phyloP scores from a whole-genome alignment of 2,329 filamentous ascomycete genomes.

The Trichoderma endophyticum region DNA sequence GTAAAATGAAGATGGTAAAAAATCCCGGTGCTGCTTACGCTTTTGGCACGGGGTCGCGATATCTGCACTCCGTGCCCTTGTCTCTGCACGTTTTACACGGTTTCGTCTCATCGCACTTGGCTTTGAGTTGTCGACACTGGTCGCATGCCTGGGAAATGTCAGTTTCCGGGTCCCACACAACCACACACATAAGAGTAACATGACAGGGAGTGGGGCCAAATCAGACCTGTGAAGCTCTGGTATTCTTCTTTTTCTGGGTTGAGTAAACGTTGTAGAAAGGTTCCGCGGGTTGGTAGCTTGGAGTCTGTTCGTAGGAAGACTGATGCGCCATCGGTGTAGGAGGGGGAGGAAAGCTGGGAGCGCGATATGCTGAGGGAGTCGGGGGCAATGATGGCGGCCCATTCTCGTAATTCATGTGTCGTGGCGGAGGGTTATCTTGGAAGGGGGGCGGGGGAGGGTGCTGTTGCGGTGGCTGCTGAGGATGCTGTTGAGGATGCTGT shows the following conservation, averaged over 20 bases:
- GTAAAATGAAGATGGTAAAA: neutral
- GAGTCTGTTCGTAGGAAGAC: constrained; percentile 37
- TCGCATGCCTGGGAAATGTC: constrained; percentile 71
- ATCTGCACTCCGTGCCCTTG: constrained; percentile 78
- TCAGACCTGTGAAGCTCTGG: constrained; percentile 59
- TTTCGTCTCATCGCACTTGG: constrained; percentile 85
- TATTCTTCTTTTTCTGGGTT: constrained; percentile 55
- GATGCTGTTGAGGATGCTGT: neutral
- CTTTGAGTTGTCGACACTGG: constrained; percentile 80
- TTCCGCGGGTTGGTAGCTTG: constrained; percentile 33
- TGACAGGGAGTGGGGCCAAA: neutral
- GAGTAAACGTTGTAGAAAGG: constrained; percentile 42
- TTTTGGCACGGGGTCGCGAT: constrained; percentile 85
- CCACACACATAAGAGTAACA: neutral
- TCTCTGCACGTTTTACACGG: constrained; percentile 86
- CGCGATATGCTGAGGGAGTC: constrained; percentile 43
- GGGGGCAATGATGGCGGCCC: constrained; percentile 43
- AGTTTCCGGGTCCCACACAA: constrained; percentile 6
- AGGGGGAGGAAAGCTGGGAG: constrained; percentile 40
- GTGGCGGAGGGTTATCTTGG: constrained; percentile 43
- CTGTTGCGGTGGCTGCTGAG: neutral
- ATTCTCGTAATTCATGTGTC: constrained; percentile 54
- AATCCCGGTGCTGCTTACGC: constrained; percentile 58
- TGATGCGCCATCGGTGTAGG: constrained; percentile 40
- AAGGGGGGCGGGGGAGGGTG: constrained; percentile 32